A percentile compares a stretch with the other conserved stretches of the same genome.
These are phyloP conservation scores for Luffa acutangula DNA, from an alignment of 306 rosid genomes.

Conservation along the genomic window DNA sequence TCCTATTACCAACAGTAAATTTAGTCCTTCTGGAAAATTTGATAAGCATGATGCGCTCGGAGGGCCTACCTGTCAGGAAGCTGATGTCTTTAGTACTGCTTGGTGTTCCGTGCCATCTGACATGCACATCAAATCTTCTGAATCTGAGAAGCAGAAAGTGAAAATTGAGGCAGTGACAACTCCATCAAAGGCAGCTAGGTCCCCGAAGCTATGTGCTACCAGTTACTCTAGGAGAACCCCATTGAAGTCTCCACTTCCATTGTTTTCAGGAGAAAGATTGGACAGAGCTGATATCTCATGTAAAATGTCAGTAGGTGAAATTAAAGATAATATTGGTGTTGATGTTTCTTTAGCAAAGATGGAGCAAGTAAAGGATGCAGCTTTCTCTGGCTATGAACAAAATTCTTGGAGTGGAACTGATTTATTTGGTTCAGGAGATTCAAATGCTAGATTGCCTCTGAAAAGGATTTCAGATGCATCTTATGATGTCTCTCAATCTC, in stretches of 20 bases:
- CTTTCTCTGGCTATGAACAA: conserved; percentile 24
- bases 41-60: conserved; percentile 11
- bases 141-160: conserved; percentile 19
- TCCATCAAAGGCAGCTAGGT: conserved; percentile 30
- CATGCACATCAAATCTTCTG: conserved; percentile 12
- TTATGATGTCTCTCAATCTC: conserved; percentile 32
- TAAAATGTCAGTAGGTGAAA: conserved; percentile 18
- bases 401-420: conserved; percentile 20
- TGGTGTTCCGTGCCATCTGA: conserved; percentile 15
- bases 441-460: conserved; percentile 30
- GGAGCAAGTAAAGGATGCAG: conserved; percentile 19
- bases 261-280: conserved; percentile 25
- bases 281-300: conserved; percentile 21
- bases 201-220: conserved; percentile 13
- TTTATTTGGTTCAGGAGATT: conserved; percentile 19
- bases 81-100: conserved; percentile 14
- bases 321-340: conserved; percentile 16
- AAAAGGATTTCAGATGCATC: conserved; percentile 30
- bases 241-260: conserved; percentile 31
- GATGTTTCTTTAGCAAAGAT: conserved; percentile 19
- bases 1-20: neutral
- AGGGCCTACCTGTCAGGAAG: conserved; percentile 20
- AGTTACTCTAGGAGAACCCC: conserved; percentile 31
- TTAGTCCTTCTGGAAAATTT: conserved; percentile 18
- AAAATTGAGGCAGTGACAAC: conserved; percentile 14